Evolutionary conservation across 495 filamentous ascomycete genomes (phyloP).

Genomic region (Trichoderma asperelloides): DNA sequence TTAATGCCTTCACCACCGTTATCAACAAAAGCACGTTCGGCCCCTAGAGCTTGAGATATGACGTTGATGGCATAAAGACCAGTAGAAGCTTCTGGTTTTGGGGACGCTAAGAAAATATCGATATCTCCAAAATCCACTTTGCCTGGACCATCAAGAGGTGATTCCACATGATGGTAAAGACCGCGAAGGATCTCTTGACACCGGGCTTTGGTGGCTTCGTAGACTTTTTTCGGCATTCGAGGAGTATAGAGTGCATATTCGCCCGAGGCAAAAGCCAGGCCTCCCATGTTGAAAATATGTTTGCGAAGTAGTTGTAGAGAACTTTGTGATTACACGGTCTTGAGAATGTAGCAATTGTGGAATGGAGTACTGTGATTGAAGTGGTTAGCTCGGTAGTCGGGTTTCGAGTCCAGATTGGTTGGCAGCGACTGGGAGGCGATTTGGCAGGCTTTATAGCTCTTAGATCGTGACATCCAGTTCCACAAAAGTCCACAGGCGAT

Average conservation of each 20-base stretch:
- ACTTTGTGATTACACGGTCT: too few species aligned
- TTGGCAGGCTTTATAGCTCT: not conserved
- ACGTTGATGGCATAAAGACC: conserved; percentile 12
- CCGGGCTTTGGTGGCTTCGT: conserved; percentile 29
- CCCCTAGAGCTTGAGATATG: conserved; percentile 23
- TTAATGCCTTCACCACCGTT: conserved; percentile 11
- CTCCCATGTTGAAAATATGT: conserved; percentile 41
- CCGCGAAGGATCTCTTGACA: conserved; percentile 33
- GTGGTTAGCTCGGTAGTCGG: not conserved
- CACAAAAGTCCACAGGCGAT: too few species aligned
- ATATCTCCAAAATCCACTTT: conserved; percentile 52
- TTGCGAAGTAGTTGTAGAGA: not conserved
- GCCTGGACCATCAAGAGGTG: conserved; percentile 45
- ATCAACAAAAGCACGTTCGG: conserved; percentile 21
- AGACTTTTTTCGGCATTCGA: conserved; percentile 45
- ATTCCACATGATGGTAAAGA: conserved; percentile 37
- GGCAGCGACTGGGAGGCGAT: not conserved
- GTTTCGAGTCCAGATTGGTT: too few species aligned
- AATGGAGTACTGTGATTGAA: not conserved
- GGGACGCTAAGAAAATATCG: conserved; percentile 45
- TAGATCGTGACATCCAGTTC: not conserved
- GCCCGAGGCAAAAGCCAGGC: conserved; percentile 41
- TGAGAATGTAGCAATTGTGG: not conserved
- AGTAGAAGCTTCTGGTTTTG: conserved; percentile 6
- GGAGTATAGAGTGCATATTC: conserved; percentile 41